phyloP scores from a whole-genome alignment of 352 stramenopile species.

The Pythium vanterpoolii region DNA sequence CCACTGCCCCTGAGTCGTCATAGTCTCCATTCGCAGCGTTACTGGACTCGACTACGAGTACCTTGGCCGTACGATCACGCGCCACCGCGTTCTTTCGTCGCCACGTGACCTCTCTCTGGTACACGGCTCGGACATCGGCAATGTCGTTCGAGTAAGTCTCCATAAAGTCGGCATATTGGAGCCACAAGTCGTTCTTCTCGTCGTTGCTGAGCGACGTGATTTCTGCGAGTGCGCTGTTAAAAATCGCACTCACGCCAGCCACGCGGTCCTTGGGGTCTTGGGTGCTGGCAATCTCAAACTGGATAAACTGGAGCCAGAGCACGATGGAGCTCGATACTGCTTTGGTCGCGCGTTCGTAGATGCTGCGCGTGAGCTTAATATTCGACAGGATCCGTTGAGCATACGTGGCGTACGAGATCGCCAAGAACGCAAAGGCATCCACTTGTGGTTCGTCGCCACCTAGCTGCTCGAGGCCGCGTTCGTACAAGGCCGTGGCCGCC shows the following conservation, averaged over 20 bases:
- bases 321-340: conserved; percentile 43
- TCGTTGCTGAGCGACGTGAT: conserved; percentile 49
- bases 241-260: conserved; percentile 37
- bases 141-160: conserved; percentile 47
- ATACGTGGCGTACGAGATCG: conserved; percentile 58
- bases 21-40: conserved; percentile 14
- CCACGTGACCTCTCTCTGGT: conserved; percentile 56
- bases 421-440: conserved; percentile 48
- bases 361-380: conserved; percentile 29
- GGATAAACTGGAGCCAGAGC: conserved; percentile 66
- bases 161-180: conserved; percentile 76
- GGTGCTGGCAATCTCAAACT: conserved; percentile 53
- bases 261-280: conserved; percentile 31
- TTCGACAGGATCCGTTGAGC: conserved; percentile 46
- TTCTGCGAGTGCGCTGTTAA: conserved; percentile 46
- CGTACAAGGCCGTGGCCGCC: conserved; percentile 45
- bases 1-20: conserved; percentile 35
- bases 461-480: conserved; percentile 45
- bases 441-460: conserved; percentile 29
- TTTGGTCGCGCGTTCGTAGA: conserved; percentile 45
- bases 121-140: conserved; percentile 44
- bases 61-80: conserved; percentile 51
- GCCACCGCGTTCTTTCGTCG: conserved; percentile 60
- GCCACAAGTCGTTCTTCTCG: conserved; percentile 81
- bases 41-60: conserved; percentile 44